A percentile compares a stretch with the other conserved stretches of the same genome.
Conservation (phyloP, 73 alveolate species). For the Paramecium sexaurelia region DNA sequence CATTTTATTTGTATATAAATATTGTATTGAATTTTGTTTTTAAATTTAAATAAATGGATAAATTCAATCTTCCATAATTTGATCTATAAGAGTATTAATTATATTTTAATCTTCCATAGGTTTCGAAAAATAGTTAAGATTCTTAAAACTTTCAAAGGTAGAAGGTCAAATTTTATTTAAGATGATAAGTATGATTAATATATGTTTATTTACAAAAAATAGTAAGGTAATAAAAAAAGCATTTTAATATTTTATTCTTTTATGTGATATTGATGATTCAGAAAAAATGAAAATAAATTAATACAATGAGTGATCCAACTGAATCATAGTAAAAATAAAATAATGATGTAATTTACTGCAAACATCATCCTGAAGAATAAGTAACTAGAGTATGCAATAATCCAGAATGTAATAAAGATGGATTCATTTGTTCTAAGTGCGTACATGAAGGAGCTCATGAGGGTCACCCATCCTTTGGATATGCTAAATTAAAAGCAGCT, state of each 20-base stretch:
- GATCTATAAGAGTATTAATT: too few relatives aligned
- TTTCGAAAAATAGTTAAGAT: too few relatives aligned
- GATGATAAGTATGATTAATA: neutral
- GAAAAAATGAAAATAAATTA: neutral
- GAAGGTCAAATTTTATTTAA: too few relatives aligned
- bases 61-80: too few relatives aligned
- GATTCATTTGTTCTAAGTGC: conserved; percentile 13
- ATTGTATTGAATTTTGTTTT: neutral
- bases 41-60: too few relatives aligned
- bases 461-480: conserved; percentile 24
- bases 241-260: neutral
- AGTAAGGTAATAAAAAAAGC: neutral
- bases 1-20: neutral
- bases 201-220: neutral
- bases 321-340: conserved; percentile 21
- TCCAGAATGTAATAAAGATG: conserved; percentile 38
- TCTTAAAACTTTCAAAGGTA: too few relatives aligned
- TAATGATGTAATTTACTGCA: conserved; percentile 9
- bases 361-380: conserved; percentile 44
- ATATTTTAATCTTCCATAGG: too few relatives aligned
- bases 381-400: conserved; percentile 33
- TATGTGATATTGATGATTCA: neutral
- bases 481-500: neutral
- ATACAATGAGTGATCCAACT: conserved; percentile 40
- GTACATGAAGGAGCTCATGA: conserved; percentile 46